These are phyloP conservation scores for Aspergillus cristatus DNA, from an alignment of 495 filamentous ascomycete genomes.

Conservation along the genomic window DNA sequence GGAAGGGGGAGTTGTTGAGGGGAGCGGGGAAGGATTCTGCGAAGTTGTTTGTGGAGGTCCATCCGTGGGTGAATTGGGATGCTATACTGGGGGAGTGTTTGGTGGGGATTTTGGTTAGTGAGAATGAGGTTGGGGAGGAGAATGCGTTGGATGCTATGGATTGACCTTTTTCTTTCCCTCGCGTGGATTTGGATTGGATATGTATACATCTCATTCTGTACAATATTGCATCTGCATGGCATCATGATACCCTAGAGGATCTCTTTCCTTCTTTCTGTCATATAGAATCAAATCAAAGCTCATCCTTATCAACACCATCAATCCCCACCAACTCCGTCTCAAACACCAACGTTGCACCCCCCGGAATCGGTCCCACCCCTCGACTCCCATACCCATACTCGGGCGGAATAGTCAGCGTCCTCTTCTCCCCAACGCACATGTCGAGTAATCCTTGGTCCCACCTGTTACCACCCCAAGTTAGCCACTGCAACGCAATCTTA, in stretches of 20 bases:
- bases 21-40: constrained; percentile 62
- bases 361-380: constrained; percentile 68
- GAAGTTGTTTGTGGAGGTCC: constrained; percentile 80
- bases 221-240: constrained; percentile 1
- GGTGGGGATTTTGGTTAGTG: constrained; percentile 75
- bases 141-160: constrained; percentile 64
- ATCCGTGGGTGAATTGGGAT: constrained; percentile 98
- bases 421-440: constrained; percentile 97
- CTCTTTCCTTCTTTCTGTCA: background rate
- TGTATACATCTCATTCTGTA: constrained; percentile 9
- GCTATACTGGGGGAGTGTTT: constrained; percentile 81
- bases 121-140: constrained; percentile 48
- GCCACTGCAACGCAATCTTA: too few relatives aligned
- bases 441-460: constrained; percentile 89
- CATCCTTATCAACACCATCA: constrained; percentile 61
- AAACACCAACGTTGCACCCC: constrained; percentile 73
- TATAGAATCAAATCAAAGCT: constrained; percentile 20
- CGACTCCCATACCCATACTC: constrained; percentile 74
- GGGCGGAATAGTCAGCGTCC: constrained; percentile 84
- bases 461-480: constrained; percentile 16
- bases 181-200: too few relatives aligned
- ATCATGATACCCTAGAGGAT: background rate
- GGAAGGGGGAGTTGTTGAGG: constrained; percentile 74
- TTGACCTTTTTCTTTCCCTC: constrained; percentile 25
- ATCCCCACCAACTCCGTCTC: constrained; percentile 90